phyloP scores from a whole-genome alignment of 2,329 filamentous ascomycete genomes.

The Trichoderma atrobrunneum region DNA sequence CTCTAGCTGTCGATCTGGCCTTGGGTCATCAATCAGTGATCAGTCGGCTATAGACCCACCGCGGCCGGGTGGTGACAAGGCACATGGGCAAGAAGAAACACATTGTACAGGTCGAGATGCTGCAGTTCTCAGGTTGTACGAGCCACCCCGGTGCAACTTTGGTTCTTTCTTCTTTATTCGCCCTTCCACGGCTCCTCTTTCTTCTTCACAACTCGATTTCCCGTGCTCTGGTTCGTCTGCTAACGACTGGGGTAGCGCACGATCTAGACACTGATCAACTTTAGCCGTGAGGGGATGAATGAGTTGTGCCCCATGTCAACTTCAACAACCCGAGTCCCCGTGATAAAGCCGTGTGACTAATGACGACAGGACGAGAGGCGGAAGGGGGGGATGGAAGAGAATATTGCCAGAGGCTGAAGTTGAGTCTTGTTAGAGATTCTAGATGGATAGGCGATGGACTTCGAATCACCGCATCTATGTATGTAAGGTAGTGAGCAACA shows the following conservation, averaged over 20 bases:
- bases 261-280: conserved; percentile 6
- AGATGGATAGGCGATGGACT: not conserved
- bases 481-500: not conserved
- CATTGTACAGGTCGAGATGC: not conserved
- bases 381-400: not conserved
- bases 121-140: not conserved
- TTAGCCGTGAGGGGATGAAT: conserved; percentile 18
- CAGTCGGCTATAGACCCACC: conserved; percentile 10
- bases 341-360: conserved; percentile 14
- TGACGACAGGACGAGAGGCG: not conserved
- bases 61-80: not conserved
- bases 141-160: not conserved
- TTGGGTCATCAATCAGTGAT: conserved; percentile 14
- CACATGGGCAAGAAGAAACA: conserved; percentile 6
- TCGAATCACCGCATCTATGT: not conserved
- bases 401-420: not conserved
- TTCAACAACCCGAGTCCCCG: not conserved
- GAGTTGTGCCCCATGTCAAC: not conserved
- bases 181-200: conserved; percentile 2
- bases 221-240: not conserved
- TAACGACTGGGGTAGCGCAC: conserved; percentile 1
- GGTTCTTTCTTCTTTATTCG: not conserved
- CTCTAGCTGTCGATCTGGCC: conserved; percentile 17
- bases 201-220: not conserved
- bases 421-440: not conserved